Evolutionary conservation across 2,329 filamentous ascomycete species (phyloP), one percentile per base, ranked within the genome.

Genomic region (Taxawa tesnikishii): DNA sequence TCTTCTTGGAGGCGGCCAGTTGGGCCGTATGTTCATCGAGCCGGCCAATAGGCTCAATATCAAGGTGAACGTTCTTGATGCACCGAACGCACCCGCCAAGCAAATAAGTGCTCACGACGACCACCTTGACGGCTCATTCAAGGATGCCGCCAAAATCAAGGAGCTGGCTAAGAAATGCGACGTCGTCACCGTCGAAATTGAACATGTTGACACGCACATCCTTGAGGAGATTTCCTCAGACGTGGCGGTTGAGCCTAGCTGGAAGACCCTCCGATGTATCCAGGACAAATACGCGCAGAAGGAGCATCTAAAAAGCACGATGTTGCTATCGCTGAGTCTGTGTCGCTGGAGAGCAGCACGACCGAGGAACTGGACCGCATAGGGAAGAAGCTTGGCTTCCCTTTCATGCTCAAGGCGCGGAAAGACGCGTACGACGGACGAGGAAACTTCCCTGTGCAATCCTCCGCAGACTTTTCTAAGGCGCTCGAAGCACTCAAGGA

Each of bases 241-340:
- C 32, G 74, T 77, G 19, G 73, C 79, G 4, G 62, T 75, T 14
- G 57, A 94, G 50, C 85, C 87, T 2, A 83, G 77, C 38, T 93
- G 83, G 80, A 73, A 75, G 58, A 93, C 87, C 2, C 70, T 96
- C 33, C 73, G 83, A 17, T 75, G 79, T 12, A 93, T 96, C 48
- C 88, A 94, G 63, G 84, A 96, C 63, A 96, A 96, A 63, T 94
- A 74, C 53, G 63, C 74, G 40, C 88, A 96, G 54, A 94, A 96
- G 59, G 71, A 81, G 53, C 79, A 92, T 51, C 66, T 94, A 61
- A 65, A 27, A 65, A 70, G 40, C 64, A 73, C 39, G 73, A 69
- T 1, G 75, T 94, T 5, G 75, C 79, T 14, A 78, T 84, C 36
- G 81, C 83, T 1, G 68, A 75, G 27, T 82, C 83, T 45, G 61